Conservation (phyloP, 192 early-diverging fungal genomes). For the Paraglomus occultum region DNA sequence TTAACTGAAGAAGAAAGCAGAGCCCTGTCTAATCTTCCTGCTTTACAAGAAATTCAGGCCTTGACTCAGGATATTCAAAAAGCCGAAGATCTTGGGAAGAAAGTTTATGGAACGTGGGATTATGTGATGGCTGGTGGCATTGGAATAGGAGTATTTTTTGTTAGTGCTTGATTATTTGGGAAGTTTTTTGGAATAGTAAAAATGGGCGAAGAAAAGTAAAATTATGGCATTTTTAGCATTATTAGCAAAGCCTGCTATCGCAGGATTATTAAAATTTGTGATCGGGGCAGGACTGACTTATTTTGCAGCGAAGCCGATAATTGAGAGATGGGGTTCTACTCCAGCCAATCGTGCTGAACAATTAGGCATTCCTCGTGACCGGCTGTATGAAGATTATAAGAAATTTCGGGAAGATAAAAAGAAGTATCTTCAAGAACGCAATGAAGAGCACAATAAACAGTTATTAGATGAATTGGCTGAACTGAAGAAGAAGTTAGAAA, state of each 20-base stretch:
- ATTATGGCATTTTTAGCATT: not conserved
- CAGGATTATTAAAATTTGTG: not conserved
- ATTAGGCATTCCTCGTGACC: not conserved
- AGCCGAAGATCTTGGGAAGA: too few species aligned
- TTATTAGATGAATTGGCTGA: not conserved
- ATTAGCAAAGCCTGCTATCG: not conserved
- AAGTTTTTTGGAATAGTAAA: too few species aligned
- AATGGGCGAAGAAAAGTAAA: too few species aligned
- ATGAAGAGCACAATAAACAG: too few species aligned
- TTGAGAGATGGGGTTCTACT: not conserved
- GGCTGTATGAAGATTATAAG: not conserved
- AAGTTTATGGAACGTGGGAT: too few species aligned
- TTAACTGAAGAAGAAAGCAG: too few species aligned
- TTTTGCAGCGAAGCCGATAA: not conserved
- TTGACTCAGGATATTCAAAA: too few species aligned
- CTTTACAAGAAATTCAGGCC: too few species aligned
- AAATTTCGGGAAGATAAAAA: not conserved
- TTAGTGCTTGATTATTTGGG: too few species aligned
- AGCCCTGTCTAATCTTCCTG: too few species aligned
- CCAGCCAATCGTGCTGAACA: not conserved
- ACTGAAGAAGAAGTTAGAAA: not conserved
- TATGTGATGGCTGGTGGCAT: too few species aligned
- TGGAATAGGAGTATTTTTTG: too few species aligned
- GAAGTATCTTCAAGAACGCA: not conserved
- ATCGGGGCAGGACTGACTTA: not conserved